Percentiles rank a stretch among this genome's conserved stretches.
phyloP scores from a whole-genome alignment of 148 eudicot species.

The Camellia sinensis region DNA sequence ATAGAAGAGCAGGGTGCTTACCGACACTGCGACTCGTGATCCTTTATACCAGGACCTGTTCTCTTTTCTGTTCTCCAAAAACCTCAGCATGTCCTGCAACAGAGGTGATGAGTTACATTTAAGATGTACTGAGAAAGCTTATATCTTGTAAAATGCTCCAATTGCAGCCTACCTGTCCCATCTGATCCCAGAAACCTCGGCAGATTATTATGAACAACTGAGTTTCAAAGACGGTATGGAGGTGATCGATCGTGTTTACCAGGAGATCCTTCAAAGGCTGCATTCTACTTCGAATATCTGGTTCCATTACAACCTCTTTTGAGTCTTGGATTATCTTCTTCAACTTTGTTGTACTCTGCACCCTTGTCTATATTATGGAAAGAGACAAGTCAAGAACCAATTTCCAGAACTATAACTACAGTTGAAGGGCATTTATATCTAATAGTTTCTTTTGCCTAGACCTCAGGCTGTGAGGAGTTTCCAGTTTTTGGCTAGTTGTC shows the following conservation, averaged over 20 bases:
- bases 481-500: no score
- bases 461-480: no score
- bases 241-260: constrained; percentile 44
- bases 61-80: constrained; percentile 62
- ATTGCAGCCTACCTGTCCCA: constrained; percentile 50
- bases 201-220: constrained; percentile 49
- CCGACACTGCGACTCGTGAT: constrained; percentile 65
- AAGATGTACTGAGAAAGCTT: neutral
- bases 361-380: constrained; percentile 41
- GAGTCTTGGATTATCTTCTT: constrained; percentile 70
- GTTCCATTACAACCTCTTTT: constrained; percentile 45
- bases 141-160: neutral
- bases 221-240: constrained; percentile 53
- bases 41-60: constrained; percentile 63
- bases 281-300: constrained; percentile 62
- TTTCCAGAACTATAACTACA: neutral
- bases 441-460: neutral
- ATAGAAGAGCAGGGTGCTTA: constrained; percentile 32
- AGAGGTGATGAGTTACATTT: neutral
- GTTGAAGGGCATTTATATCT: neutral
- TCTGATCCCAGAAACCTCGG: constrained; percentile 78
- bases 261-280: constrained; percentile 64
- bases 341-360: constrained; percentile 57
- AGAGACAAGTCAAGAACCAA: constrained; percentile 1
- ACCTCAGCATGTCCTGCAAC: constrained; percentile 57